Evolutionary conservation across 139 green algal genomes (phyloP).

Genomic region (Ulvella scutata): DNA sequence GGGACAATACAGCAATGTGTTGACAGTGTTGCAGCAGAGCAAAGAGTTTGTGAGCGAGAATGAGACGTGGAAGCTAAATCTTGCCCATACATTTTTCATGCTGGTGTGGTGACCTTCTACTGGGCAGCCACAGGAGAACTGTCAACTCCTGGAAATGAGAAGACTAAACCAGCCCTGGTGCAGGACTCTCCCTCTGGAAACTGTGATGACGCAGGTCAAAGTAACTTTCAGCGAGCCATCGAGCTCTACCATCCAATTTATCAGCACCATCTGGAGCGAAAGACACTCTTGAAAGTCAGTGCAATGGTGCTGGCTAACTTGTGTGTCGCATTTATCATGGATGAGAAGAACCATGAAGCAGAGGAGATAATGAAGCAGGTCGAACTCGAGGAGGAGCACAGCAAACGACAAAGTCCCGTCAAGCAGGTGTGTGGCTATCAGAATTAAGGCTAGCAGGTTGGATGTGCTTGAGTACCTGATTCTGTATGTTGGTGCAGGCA

Average conservation of each 20-base stretch:
- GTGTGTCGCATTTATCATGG: constrained; percentile 82
- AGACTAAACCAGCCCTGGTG: background rate
- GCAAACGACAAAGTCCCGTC: constrained; percentile 21
- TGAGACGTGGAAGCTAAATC: constrained; percentile 70
- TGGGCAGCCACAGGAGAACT: too few species aligned
- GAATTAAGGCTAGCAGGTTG: too few species aligned
- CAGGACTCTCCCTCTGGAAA: background rate
- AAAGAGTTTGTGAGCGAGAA: constrained; percentile 78
- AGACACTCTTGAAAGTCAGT: constrained; percentile 46
- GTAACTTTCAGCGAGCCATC: background rate
- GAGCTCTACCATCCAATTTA: constrained; percentile 20
- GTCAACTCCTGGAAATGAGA: too few species aligned
- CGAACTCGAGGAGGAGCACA: constrained; percentile 57
- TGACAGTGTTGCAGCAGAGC: constrained; percentile 56
- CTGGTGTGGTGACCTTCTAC: constrained; percentile 20
- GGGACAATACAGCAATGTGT: constrained; percentile 36
- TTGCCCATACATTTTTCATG: constrained; percentile 78
- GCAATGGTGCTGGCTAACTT: constrained; percentile 83
- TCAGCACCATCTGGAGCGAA: constrained; percentile 3
- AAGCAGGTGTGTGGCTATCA: constrained; percentile 18
- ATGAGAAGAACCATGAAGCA: constrained; percentile 61
- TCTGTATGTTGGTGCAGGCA: constrained; percentile 8
- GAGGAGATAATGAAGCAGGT: constrained; percentile 79
- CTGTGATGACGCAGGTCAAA: background rate
- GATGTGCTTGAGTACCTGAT: too few species aligned